Evolutionary conservation across 1,284 basidiomycete genomes (phyloP).

Genomic region (Golubevia sp.): DNA sequence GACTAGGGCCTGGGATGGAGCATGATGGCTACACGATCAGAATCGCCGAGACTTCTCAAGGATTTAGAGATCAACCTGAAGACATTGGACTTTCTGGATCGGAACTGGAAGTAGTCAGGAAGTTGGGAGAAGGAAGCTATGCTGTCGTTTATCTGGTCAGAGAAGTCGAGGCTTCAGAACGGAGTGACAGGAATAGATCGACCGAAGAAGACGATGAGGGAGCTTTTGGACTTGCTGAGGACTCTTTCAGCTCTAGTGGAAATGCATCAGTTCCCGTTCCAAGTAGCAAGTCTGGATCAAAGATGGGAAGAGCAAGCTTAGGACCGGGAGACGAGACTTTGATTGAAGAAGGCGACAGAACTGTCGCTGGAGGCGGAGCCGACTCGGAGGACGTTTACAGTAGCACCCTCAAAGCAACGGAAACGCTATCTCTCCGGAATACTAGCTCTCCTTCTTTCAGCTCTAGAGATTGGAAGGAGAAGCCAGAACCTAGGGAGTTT

Average conservation of each 20-base stretch:
- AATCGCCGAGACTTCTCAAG: slow-evolving; percentile 44
- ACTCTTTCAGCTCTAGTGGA: background rate
- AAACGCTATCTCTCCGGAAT: slow-evolving; percentile 49
- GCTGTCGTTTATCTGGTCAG: slow-evolving; percentile 55
- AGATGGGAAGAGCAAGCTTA: no score
- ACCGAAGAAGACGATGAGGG: background rate
- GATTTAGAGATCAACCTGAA: slow-evolving; percentile 37
- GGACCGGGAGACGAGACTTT: no score
- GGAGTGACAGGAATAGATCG: background rate
- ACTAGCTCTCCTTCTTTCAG: slow-evolving; percentile 67
- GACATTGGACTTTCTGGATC: slow-evolving; percentile 29
- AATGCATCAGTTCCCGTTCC: no score
- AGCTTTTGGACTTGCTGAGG: background rate
- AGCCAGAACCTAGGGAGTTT: slow-evolving; percentile 69
- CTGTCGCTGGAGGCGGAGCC: no score
- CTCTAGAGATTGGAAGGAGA: no score
- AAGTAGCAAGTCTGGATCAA: no score
- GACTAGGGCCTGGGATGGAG: slow-evolving; percentile 46
- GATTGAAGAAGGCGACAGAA: no score
- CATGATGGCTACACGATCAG: slow-evolving; percentile 50
- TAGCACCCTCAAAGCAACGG: no score
- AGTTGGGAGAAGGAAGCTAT: slow-evolving; percentile 57
- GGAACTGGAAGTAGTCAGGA: slow-evolving; percentile 46
- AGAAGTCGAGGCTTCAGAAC: slow-evolving; percentile 28
- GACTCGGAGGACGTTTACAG: no score